Evolutionary conservation across 192 early-diverging fungal species (phyloP).

Genomic region (Umbelopsis ramanniana): DNA sequence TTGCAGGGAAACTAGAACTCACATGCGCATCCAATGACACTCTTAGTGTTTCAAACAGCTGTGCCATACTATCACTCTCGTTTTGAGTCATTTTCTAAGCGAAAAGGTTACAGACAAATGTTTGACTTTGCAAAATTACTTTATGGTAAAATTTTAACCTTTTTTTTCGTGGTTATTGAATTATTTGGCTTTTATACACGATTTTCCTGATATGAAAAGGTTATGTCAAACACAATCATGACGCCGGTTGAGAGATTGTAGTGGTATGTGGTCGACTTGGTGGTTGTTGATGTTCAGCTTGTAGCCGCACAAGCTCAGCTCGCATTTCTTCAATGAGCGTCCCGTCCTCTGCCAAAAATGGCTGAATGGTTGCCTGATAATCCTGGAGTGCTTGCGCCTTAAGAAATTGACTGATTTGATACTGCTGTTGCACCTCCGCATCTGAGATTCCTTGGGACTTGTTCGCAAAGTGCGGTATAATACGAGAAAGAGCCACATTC

Average conservation of each 20-base stretch:
- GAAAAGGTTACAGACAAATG: no score
- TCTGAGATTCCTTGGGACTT: not conserved
- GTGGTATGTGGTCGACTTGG: not conserved
- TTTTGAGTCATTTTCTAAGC: not conserved
- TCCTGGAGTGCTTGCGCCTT: not conserved
- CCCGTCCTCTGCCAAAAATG: constrained; percentile 6
- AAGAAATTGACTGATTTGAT: not conserved
- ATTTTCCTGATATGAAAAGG: no score
- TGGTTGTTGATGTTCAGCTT: not conserved
- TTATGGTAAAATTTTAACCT: no score
- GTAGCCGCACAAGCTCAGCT: not conserved
- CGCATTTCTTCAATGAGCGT: constrained; percentile 12
- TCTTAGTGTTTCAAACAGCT: not conserved
- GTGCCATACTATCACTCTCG: not conserved
- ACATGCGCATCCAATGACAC: constrained; percentile 8
- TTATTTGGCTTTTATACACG: no score
- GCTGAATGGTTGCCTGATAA: not conserved
- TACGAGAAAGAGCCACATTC: not conserved
- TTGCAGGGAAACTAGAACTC: not conserved
- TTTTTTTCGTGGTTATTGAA: no score
- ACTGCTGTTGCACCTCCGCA: not conserved
- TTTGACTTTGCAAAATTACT: no score
- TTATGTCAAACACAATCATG: not conserved
- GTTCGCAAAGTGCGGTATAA: not conserved
- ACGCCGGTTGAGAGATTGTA: not conserved